Evolutionary conservation across 2,329 filamentous ascomycete genomes (phyloP), one percentile per base, ranked within the genome.

Genomic region (Rutstroemia sp.): DNA sequence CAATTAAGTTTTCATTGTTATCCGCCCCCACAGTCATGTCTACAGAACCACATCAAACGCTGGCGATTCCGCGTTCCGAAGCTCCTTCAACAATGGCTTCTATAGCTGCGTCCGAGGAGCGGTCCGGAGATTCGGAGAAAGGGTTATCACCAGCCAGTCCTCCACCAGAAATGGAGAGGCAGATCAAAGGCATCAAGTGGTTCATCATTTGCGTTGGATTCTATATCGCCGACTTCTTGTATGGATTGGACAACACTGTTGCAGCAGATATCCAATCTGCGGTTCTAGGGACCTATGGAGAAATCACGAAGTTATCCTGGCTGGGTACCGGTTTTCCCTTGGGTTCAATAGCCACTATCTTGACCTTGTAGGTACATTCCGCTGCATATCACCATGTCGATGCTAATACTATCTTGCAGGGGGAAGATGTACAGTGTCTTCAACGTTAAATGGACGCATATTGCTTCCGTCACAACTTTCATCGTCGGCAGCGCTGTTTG

Each of bases 221-320:
- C 17, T 50, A 55, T 34, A 36, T 49, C 23, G 38, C 52, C 19
- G 39, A 38, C 5, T 55, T 55, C 52, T 34, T 55, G 25, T 57
- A 53, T 47, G 49, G 48, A 9, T 30, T 57, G 34, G 56, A 58
- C n/a, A 58, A 55, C 5, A 58, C 56, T 16, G 46, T 80, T 42
- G 71, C 73, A 2, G 76, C 75, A 17, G 71, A 76, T 60, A 69
- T 78, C 17, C 74, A 78, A 56, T 71, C 69, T 63, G 52, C 52
- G 8, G 70, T 76, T n/a, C 60, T 73, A 21, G 64, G 69, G 17
- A 58, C 58, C 0, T 73, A 74, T 23, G 65, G 65, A n/a, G 59
- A 71, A 2, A 59, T 72, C 42, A 61, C 69, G 6, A 67, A 71
- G 48, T 63, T 76, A 4, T 63, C 69, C 10, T 77, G 74, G 74